phyloP scores from a whole-genome alignment of 257 asterid species.

The Solanum paucissectum region DNA sequence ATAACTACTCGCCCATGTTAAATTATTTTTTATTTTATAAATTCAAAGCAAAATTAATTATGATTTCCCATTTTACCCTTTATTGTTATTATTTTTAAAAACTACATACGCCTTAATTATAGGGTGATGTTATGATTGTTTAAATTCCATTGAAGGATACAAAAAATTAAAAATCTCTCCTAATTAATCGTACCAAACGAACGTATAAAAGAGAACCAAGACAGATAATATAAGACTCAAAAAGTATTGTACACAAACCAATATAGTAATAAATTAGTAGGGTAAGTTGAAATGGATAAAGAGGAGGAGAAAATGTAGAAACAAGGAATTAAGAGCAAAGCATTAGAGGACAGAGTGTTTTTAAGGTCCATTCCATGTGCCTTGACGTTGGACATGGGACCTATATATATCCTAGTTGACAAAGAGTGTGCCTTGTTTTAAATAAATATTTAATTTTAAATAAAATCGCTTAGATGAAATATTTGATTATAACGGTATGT shows the following conservation, averaged over 20 bases:
- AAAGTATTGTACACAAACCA: not conserved
- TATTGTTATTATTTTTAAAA: no score
- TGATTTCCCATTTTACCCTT: not conserved
- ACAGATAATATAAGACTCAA: rapidly evolving
- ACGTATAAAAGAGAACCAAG: not conserved
- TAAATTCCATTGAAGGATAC: not conserved
- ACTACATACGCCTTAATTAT: no score
- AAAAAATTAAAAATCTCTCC: no score
- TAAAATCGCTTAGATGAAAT: no score
- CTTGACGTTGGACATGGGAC: not conserved
- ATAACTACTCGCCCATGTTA: not conserved
- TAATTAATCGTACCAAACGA: no score
- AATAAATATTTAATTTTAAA: no score
- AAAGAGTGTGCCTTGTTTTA: not conserved
- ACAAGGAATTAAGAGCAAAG: not conserved
- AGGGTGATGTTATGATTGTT: not conserved
- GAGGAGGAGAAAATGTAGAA: not conserved
- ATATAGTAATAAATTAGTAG: not conserved
- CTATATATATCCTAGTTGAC: not conserved
- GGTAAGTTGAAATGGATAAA: not conserved
- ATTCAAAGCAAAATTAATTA: no score
- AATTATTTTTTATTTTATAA: not conserved
- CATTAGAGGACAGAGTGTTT: not conserved
- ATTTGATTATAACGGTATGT: no score
- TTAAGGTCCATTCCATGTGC: not conserved